These are phyloP conservation scores for Picochlorum sp. DNA, from an alignment of 139 green algal species.

Conservation along the genomic window DNA sequence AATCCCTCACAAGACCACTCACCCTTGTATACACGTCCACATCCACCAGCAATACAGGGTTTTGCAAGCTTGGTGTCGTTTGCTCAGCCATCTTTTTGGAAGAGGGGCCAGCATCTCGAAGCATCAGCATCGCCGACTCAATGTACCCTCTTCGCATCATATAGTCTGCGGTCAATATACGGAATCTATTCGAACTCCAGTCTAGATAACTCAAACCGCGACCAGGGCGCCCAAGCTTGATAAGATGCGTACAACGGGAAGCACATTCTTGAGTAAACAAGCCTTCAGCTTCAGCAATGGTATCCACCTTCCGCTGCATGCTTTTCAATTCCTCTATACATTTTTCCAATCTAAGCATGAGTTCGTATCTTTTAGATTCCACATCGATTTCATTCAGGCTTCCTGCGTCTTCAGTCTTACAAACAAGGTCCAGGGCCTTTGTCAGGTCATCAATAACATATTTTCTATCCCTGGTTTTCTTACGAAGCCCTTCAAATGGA, in stretches of 20 bases:
- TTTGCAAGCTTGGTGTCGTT: not conserved
- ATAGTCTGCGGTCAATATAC: too few species aligned
- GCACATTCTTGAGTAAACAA: too few species aligned
- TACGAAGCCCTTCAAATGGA: conserved; percentile 65
- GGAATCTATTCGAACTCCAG: too few species aligned
- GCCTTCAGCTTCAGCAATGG: too few species aligned
- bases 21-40: conserved; percentile 61
- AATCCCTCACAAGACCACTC: conserved; percentile 37
- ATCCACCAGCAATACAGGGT: conserved; percentile 45
- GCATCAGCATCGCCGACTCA: conserved; percentile 36
- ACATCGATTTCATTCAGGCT: not conserved
- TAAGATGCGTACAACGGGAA: too few species aligned
- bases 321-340: too few species aligned
- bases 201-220: too few species aligned
- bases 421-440: not conserved
- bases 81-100: conserved; percentile 11
- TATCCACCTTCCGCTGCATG: too few species aligned
- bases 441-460: conserved; percentile 40
- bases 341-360: too few species aligned
- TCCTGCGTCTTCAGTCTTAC: not conserved
- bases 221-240: too few species aligned
- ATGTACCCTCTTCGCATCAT: conserved; percentile 59
- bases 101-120: not conserved
- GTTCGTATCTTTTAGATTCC: not conserved
- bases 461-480: conserved; percentile 68